Base-by-base conservation (phyloP, 306 rosid genomes). In the Cucurbita argyrosperma region DNA sequence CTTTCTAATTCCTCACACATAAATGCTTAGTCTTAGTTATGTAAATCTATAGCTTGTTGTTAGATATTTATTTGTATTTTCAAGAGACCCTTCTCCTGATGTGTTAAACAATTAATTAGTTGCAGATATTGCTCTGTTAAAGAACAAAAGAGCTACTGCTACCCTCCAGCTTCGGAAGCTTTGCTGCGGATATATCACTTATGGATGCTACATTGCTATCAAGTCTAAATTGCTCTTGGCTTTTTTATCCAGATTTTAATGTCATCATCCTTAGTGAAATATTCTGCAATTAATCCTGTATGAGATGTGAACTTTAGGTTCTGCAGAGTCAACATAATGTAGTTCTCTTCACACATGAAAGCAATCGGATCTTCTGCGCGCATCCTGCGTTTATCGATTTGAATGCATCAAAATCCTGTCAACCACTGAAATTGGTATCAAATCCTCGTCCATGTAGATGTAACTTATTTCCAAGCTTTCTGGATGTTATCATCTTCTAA, bases 51-150 rank as follows among this genome's bases (percentile, higher is more conserved):
- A 70, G 58, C 57, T 69, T 70, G 10, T 70, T 70, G 74, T 70
- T 51, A 70, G 47, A 70, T 50, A 51, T 70, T 70, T 70, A 51
- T 70, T 50, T 51, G 26, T 9, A 70, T 70, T 70, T 70, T 14
- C 74, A 70, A 50, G 60, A 35, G 46, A 50, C 46, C 46, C 60
- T 26, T 47, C 43, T 68, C 57, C 35, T 70, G 59, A 70, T 49
- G 74, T 70, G 58, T 47, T 18, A 23, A 68, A 68, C 57, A 47
- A 68, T 47, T 43, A 68, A 26, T 46, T 68, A 68, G 39, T 68
- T 46, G 42, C 21, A 11, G 73, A 68, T 42, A 46, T 68, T 8
- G 43, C 26, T 68, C 57, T 23, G 73, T 68, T 68, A 68, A 64
- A 60, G 51, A 49, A 46, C 73, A 2, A 43, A 9, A 66, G 21